Percentiles rank a stretch among this genome's conserved stretches.
These are phyloP conservation scores for Tolypocladium sp. DNA, from an alignment of 2,329 filamentous ascomycete genomes.

Conservation along the genomic window DNA sequence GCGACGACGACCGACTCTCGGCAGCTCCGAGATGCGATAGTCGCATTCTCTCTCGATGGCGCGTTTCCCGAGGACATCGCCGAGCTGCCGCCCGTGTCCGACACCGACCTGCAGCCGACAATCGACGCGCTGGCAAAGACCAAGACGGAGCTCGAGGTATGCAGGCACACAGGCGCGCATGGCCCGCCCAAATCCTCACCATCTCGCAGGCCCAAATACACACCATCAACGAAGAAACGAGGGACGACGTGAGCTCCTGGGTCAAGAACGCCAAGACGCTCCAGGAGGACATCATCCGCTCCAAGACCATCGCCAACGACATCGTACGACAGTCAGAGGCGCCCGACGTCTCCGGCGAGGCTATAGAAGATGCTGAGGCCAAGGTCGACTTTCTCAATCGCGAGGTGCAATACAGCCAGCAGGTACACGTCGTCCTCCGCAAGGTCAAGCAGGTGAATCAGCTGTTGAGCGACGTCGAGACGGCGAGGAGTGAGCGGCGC, in stretches of 20 bases:
- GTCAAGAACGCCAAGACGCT: slow-evolving; percentile 74
- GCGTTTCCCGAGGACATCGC: slow-evolving; percentile 30
- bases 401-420: slow-evolving; percentile 50
- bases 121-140: slow-evolving; percentile 27
- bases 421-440: slow-evolving; percentile 41
- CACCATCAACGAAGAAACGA: slow-evolving; percentile 64
- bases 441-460: slow-evolving; percentile 48
- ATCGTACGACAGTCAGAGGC: slow-evolving; percentile 71
- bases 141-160: slow-evolving; percentile 30
- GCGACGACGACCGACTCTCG: slow-evolving; percentile 17
- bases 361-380: slow-evolving; percentile 42
- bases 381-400: slow-evolving; percentile 47
- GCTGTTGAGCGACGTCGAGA: slow-evolving; percentile 53
- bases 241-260: slow-evolving; percentile 77
- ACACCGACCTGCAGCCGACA: slow-evolving; percentile 26
- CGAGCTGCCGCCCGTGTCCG: slow-evolving; percentile 26
- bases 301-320: slow-evolving; percentile 68
- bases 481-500: slow-evolving; percentile 41
- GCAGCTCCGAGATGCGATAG: slow-evolving; percentile 28
- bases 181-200: background rate
- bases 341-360: slow-evolving; percentile 42
- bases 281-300: slow-evolving; percentile 75
- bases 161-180: background rate
- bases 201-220: slow-evolving; percentile 52
- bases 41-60: slow-evolving; percentile 29